A percentile compares a stretch with the other conserved stretches of the same genome.
phyloP scores from a whole-genome alignment of 2,329 filamentous ascomycete species.

The Tolypocladium sp. region DNA sequence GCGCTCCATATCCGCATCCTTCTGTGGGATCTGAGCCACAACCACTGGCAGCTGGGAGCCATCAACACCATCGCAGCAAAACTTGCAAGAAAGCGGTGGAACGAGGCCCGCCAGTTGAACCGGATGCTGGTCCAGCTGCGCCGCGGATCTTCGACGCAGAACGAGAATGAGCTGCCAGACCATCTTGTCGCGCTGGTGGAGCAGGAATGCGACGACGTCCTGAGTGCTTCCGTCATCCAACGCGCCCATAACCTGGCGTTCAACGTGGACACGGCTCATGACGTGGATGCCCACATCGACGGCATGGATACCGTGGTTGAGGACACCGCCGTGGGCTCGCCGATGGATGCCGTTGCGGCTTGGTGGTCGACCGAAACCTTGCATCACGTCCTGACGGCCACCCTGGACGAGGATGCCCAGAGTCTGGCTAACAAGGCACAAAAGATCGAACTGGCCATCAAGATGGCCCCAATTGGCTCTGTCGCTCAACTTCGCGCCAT shows the following conservation, averaged over 20 bases:
- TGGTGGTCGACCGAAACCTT: slow-evolving; percentile 78
- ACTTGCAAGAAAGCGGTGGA: slow-evolving; percentile 71
- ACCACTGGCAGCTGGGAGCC: slow-evolving; percentile 52
- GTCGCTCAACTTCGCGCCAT: slow-evolving; percentile 55
- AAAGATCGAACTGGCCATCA: slow-evolving; percentile 59
- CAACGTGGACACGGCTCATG: slow-evolving; percentile 67
- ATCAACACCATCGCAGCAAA: slow-evolving; percentile 64
- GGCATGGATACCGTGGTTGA: slow-evolving; percentile 78
- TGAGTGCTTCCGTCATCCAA: slow-evolving; percentile 69
- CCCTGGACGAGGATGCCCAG: slow-evolving; percentile 43
- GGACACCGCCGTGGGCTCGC: slow-evolving; percentile 75
- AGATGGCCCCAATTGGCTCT: slow-evolving; percentile 69
- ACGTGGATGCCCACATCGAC: slow-evolving; percentile 52
- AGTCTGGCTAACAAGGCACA: slow-evolving; percentile 12
- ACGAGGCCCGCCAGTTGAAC: slow-evolving; percentile 62
- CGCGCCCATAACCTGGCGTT: slow-evolving; percentile 85
- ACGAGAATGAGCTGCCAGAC: slow-evolving; percentile 56
- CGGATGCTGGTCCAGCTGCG: slow-evolving; percentile 32
- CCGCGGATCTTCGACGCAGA: slow-evolving; percentile 30
- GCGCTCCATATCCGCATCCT: slow-evolving; percentile 86
- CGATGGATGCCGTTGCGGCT: slow-evolving; percentile 80
- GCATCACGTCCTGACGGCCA: slow-evolving; percentile 57
- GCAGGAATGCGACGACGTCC: slow-evolving; percentile 71
- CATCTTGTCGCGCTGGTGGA: slow-evolving; percentile 70
- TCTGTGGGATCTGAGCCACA: slow-evolving; percentile 66